These are phyloP conservation scores for Dothistroma pini DNA, from an alignment of 2,329 filamentous ascomycete species.

Conservation along the genomic window DNA sequence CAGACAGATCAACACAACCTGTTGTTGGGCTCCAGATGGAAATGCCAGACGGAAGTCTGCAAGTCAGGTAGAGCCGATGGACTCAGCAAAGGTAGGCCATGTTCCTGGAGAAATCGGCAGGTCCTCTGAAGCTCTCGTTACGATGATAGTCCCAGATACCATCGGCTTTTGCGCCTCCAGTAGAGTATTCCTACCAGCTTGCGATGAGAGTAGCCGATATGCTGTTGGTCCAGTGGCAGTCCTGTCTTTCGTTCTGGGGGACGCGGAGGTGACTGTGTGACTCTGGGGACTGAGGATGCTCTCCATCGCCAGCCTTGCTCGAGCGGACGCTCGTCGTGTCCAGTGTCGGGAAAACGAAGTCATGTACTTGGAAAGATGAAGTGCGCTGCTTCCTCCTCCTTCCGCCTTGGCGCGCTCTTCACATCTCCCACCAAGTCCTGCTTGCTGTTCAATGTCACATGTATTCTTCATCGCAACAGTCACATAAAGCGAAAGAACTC, in stretches of 20 bases:
- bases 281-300: neutral
- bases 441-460: too few species aligned
- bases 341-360: too few species aligned
- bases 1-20: too few species aligned
- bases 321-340: too few species aligned
- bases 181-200: neutral
- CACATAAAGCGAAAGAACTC: too few species aligned
- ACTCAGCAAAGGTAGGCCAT: neutral
- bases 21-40: too few species aligned
- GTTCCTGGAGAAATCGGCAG: neutral
- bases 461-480: too few species aligned
- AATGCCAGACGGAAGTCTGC: neutral
- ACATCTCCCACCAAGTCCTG: too few species aligned
- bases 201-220: neutral
- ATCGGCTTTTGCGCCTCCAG: neutral
- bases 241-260: neutral
- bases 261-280: neutral
- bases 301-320: too few species aligned
- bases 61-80: neutral
- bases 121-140: neutral
- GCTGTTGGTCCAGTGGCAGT: neutral
- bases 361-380: too few species aligned
- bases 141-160: neutral
- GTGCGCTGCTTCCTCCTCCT: too few species aligned
- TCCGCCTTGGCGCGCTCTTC: too few species aligned